Evolutionary conservation across 2,329 filamentous ascomycete genomes (phyloP).

Genomic region (Cladophialophora psammophila): DNA sequence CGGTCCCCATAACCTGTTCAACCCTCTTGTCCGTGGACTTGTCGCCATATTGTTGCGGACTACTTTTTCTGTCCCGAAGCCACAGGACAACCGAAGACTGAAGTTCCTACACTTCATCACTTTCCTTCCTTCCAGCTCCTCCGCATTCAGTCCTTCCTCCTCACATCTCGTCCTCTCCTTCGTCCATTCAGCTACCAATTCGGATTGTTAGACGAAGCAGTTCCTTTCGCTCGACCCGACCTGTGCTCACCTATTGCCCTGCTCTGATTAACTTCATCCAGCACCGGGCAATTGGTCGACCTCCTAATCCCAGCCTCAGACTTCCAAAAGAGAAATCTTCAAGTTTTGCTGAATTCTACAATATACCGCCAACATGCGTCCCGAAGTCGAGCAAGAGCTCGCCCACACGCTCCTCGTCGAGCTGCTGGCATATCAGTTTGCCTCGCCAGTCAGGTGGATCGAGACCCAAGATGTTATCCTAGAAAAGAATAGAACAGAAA

Average conservation of each 20-base stretch:
- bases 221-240: conserved; percentile 24
- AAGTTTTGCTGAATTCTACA: conserved; percentile 6
- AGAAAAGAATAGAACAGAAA: conserved; percentile 92
- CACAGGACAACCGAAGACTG: conserved; percentile 17
- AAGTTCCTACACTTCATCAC: conserved; percentile 23
- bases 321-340: background rate
- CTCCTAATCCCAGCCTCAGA: conserved; percentile 8
- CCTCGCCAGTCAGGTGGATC: conserved; percentile 98
- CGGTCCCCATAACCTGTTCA: conserved; percentile 25
- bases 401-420: conserved; percentile 97
- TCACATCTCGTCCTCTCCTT: conserved; percentile 4
- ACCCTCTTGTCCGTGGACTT: conserved; percentile 34
- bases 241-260: conserved; percentile 34
- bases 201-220: conserved; percentile 18
- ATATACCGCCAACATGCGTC: conserved; percentile 74
- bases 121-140: conserved; percentile 12
- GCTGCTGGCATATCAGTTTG: conserved; percentile 98
- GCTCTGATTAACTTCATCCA: conserved; percentile 44
- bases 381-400: conserved; percentile 99
- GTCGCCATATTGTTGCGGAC: conserved; percentile 18
- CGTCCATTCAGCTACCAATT: conserved; percentile 5
- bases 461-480: conserved; percentile 99
- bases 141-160: conserved; percentile 9
- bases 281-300: conserved; percentile 31
- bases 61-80: conserved; percentile 28